phyloP scores from a whole-genome alignment of 345 rosid species.

The Laguncularia racemosa region DNA sequence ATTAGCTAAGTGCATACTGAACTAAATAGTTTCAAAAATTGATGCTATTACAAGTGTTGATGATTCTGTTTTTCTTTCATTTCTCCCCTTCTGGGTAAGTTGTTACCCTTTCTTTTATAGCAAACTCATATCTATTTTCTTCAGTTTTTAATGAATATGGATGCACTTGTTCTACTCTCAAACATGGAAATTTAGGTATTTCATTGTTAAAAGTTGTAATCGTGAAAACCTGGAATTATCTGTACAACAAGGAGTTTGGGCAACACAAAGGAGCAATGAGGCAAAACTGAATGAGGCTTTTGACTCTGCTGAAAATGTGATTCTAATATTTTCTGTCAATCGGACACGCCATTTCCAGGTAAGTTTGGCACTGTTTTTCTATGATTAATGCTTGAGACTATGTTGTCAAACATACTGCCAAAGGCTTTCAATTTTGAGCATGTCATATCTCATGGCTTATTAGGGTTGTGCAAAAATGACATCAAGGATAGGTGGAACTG shows the following conservation, averaged over 20 bases:
- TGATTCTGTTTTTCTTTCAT: no score
- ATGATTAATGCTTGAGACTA: background rate
- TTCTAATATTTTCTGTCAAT: conserved; percentile 90
- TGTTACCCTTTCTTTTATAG: no score
- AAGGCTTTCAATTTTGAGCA: background rate
- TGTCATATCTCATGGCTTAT: conserved; percentile 10
- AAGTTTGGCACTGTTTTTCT: conserved; percentile 6
- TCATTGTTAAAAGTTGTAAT: conserved; percentile 94
- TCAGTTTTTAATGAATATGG: background rate
- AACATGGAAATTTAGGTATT: conserved; percentile 58
- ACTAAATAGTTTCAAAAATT: no score
- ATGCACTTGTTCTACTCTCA: conserved; percentile 15
- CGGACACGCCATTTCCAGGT: conserved; percentile 98
- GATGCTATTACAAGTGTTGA: no score
- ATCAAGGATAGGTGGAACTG: conserved; percentile 85
- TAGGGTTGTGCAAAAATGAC: conserved; percentile 99
- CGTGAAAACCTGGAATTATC: conserved; percentile 94
- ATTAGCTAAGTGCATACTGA: no score
- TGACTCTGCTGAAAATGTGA: conserved; percentile 84
- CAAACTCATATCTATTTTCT: background rate
- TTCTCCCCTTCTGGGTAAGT: no score
- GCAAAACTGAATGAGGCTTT: conserved; percentile 96
- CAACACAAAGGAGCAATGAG: conserved; percentile 99
- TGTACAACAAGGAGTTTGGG: conserved; percentile 99
- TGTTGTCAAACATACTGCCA: background rate